A percentile compares a stretch with the other conserved stretches of the same genome.
phyloP scores from a whole-genome alignment of 148 eudicot genomes.

The Oxyria digyna region DNA sequence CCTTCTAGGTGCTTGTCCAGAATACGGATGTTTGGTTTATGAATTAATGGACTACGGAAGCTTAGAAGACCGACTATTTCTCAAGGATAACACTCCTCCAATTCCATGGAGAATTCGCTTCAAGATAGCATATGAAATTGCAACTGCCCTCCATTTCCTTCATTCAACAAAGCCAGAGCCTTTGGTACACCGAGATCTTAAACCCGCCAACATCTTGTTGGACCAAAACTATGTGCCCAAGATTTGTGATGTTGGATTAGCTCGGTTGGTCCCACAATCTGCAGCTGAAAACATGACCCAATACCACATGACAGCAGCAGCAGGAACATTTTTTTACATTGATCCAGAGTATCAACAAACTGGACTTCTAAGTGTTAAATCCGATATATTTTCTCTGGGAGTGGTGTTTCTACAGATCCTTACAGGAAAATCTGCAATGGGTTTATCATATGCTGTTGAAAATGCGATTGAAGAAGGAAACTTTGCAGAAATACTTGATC shows the following conservation, averaged over 20 bases:
- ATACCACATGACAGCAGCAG: conserved; percentile 64
- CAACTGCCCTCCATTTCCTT: conserved; percentile 54
- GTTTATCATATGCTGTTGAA: conserved; percentile 42
- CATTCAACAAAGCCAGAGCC: conserved; percentile 73
- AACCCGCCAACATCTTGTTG: conserved; percentile 73
- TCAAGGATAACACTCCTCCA: conserved; percentile 43
- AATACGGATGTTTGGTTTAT: conserved; percentile 70
- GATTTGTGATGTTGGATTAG: conserved; percentile 68
- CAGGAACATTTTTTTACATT: conserved; percentile 85
- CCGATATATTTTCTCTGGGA: conserved; percentile 72
- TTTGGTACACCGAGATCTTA: conserved; percentile 79
- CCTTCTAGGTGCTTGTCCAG: conserved; percentile 79
- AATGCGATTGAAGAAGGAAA: conserved; percentile 39
- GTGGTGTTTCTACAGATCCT: conserved; percentile 52
- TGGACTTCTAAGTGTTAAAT: conserved; percentile 54
- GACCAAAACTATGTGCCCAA: conserved; percentile 54
- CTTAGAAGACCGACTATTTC: conserved; percentile 63
- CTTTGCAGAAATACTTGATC: conserved; percentile 42
- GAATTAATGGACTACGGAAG: conserved; percentile 78
- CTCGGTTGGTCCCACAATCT: conserved; percentile 57
- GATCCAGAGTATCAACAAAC: conserved; percentile 91
- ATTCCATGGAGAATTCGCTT: conserved; percentile 57
- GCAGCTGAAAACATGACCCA: conserved; percentile 39
- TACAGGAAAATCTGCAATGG: conserved; percentile 64
- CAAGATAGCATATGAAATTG: conserved; percentile 61